Evolutionary conservation across 1,284 basidiomycete genomes (phyloP), one percentile per base, ranked within the genome.

Genomic region (Irpex lacteus): DNA sequence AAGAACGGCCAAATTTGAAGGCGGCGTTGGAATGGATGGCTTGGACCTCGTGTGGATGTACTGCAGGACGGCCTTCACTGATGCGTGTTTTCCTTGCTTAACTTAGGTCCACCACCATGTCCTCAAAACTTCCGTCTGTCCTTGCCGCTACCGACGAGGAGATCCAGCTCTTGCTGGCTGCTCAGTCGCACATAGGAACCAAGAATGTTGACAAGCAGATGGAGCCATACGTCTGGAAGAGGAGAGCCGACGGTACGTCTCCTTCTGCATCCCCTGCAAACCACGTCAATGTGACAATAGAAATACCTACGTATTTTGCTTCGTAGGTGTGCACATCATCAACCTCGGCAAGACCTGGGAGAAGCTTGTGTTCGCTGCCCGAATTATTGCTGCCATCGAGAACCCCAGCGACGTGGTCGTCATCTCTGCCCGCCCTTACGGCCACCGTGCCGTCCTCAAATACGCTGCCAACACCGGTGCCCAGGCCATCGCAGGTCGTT

Each of bases 281-380:
- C 40, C 15, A 11, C 40, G 15, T 44, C 40, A 44, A 44, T 44
- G 15, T 19, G 18, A 26, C 50, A 26, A 19, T 9, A 26, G 50
- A 53, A 19, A 53, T 49, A 13, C 44, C 18, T 18, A 18, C 11
- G 44, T 4, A 53, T 53, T 9, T 9, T 19, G 63, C 36, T 60
- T 49, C 49, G 26, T 50, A 95, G 94, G 96, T 72, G 95, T 98
- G 81, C 91, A 98, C 84, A 83, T 99, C 75, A 82, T 98, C 75
- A 98, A 99, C 90, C 91, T 98, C 73, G 96, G 96, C 77, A 98
- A 98, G 89, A 99, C 97, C 71, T 98, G 96, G 97, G 96, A 98
- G 83, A 99, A 99, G 84, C 87, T 99, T 71, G 94, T 98, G 69
- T 85, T 97, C 73, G 95, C 96, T 67, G 96, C 95, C 67, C 93